Conservation (phyloP, 805 yeast genomes). For the Saccharomyces kudriavzevii region DNA sequence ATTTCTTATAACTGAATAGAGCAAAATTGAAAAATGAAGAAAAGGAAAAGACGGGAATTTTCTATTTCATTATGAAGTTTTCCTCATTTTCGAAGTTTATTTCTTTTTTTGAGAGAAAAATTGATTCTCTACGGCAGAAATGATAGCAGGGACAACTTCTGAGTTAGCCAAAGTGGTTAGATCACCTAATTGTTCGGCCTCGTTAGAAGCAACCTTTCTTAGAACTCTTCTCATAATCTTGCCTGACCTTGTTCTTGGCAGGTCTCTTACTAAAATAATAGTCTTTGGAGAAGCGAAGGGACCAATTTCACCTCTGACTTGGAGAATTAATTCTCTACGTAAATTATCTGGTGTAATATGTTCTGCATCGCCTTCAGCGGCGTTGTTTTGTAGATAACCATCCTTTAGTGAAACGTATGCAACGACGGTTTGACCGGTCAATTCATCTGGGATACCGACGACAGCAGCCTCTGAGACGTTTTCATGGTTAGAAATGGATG, state of each 20-base stretch:
- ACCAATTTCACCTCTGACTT: conserved; percentile 87
- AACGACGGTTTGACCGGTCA: conserved; percentile 92
- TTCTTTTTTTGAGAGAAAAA: conserved; percentile 23
- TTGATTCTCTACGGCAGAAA: conserved; percentile 51
- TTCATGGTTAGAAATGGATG: conserved; percentile 71
- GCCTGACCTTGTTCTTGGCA: conserved; percentile 94
- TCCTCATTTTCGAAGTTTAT: conserved; percentile 1
- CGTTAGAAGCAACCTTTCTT: conserved; percentile 82
- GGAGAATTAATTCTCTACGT: conserved; percentile 69
- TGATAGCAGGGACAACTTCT: conserved; percentile 67
- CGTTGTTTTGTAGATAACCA: conserved; percentile 28
- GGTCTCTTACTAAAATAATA: conserved; percentile 55
- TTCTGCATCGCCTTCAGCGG: conserved; percentile 21
- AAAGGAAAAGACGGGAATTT: neutral
- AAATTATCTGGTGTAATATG: conserved; percentile 31
- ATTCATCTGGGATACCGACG: conserved; percentile 83
- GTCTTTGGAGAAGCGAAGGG: conserved; percentile 62
- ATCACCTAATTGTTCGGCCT: conserved; percentile 84
- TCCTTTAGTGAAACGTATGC: conserved; percentile 78
- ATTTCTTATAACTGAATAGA: neutral
- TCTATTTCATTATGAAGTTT: neutral
- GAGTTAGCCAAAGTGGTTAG: conserved; percentile 82
- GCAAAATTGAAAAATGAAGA: neutral
- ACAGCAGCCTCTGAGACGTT: conserved; percentile 86
- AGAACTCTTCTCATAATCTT: conserved; percentile 94